Evolutionary conservation across 805 yeast genomes (phyloP).

Genomic region (Myxozyma lipomycoides): DNA sequence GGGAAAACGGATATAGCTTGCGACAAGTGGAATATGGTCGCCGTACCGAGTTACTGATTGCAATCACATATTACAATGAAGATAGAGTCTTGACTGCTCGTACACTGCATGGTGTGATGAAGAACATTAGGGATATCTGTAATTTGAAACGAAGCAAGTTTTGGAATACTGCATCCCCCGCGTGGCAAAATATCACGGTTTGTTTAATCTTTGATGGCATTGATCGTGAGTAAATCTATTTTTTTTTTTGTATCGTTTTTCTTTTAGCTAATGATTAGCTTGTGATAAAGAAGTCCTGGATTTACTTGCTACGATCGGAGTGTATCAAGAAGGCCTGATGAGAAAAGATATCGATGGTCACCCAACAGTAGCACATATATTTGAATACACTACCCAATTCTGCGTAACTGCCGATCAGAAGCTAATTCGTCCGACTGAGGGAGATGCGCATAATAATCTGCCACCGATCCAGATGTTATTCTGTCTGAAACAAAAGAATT

Average conservation of each 20-base stretch:
- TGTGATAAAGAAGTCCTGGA: constrained; percentile 62
- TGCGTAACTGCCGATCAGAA: constrained; percentile 42
- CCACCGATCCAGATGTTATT: constrained; percentile 62
- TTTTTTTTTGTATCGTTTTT: neutral
- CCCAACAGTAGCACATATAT: constrained; percentile 60
- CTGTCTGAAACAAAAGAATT: constrained; percentile 58
- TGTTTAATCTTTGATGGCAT: constrained; percentile 63
- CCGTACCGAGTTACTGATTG: constrained; percentile 57
- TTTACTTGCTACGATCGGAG: constrained; percentile 59
- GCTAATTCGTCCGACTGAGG: constrained; percentile 54
- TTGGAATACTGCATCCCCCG: constrained; percentile 49
- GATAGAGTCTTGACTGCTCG: constrained; percentile 59
- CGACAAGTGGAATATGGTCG: constrained; percentile 56
- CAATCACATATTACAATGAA: constrained; percentile 64
- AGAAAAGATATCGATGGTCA: constrained; percentile 56
- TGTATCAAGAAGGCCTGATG: constrained; percentile 64
- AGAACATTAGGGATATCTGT: constrained; percentile 59
- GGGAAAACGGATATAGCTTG: constrained; percentile 51
- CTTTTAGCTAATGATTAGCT: constrained; percentile 30
- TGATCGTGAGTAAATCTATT: constrained; percentile 39
- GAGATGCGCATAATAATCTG: constrained; percentile 47
- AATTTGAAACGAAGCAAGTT: constrained; percentile 44
- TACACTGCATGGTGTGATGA: constrained; percentile 58
- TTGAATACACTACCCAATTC: constrained; percentile 58
- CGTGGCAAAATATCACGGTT: constrained; percentile 66